phyloP scores from a whole-genome alignment of 2,329 filamentous ascomycete species.

The Conoideocrella luteorostrata region DNA sequence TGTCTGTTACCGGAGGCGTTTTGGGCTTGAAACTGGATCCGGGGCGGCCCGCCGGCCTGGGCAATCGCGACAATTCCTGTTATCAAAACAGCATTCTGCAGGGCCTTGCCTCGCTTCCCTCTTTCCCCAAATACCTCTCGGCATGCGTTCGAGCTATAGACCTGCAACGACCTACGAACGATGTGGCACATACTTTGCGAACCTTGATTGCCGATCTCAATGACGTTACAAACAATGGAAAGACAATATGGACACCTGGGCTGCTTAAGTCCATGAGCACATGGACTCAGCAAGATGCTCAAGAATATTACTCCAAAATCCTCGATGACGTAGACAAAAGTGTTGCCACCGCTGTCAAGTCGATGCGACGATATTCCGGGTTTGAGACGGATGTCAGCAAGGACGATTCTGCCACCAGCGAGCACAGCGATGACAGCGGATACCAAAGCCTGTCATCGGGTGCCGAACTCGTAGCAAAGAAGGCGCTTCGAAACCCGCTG shows the following conservation, averaged over 20 bases:
- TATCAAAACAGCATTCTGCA: constrained; percentile 97
- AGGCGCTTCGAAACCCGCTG: constrained; percentile 62
- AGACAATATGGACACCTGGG: constrained; percentile 72
- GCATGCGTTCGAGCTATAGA: constrained; percentile 29
- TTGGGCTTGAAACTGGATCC: constrained; percentile 31
- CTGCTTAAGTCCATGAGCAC: constrained; percentile 88
- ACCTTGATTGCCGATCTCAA: constrained; percentile 66
- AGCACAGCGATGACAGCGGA: constrained; percentile 51
- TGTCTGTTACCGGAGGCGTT: constrained; percentile 44
- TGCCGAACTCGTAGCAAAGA: constrained; percentile 31
- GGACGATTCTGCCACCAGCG: constrained; percentile 38
- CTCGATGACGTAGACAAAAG: constrained; percentile 81
- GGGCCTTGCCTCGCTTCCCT: constrained; percentile 67
- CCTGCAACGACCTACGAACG: constrained; percentile 20
- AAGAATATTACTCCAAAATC: constrained; percentile 92
- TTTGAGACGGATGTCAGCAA: constrained; percentile 32
- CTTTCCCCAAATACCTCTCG: constrained; percentile 61
- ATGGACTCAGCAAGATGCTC: constrained; percentile 94
- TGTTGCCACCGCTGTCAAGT: constrained; percentile 43
- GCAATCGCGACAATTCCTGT: constrained; percentile 92
- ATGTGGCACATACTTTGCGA: constrained; percentile 47
- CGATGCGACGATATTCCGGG: constrained; percentile 23
- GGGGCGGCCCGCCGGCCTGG: constrained; percentile 60
- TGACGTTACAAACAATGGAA: constrained; percentile 62
- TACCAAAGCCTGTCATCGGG: constrained; percentile 41